Evolutionary conservation across 2,329 filamentous ascomycete genomes (phyloP).

Genomic region (Stagonosporopsis chrysanthemi): DNA sequence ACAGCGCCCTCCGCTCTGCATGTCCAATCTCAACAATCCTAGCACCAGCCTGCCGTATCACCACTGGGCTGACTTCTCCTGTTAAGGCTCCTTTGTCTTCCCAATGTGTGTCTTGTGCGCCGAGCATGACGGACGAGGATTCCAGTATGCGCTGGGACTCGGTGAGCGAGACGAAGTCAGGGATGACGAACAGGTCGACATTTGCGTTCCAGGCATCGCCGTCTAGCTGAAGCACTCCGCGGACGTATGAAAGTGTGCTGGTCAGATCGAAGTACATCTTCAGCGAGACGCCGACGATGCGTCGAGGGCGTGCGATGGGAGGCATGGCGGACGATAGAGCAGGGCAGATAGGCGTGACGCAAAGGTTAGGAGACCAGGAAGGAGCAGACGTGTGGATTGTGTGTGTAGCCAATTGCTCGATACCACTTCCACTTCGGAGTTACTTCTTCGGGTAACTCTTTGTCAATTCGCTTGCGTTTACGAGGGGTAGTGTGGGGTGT

Average conservation of each 20-base stretch:
- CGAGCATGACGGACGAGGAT: constrained; percentile 65
- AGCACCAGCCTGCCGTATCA: constrained; percentile 72
- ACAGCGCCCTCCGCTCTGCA: constrained; percentile 76
- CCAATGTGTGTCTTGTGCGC: constrained; percentile 78
- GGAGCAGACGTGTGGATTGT: not conserved
- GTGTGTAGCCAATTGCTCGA: not conserved
- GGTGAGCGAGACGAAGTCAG: constrained; percentile 76
- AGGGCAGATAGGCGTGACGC: not conserved
- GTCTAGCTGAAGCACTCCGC: constrained; percentile 53
- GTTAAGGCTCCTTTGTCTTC: constrained; percentile 77
- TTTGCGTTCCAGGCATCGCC: constrained; percentile 62
- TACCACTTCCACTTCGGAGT: not conserved
- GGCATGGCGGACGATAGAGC: constrained; percentile 31
- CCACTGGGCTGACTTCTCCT: constrained; percentile 75
- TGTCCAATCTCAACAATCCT: constrained; percentile 81
- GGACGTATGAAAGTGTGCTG: constrained; percentile 62
- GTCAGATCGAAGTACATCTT: constrained; percentile 82
- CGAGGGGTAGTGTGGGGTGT: constrained; percentile 14
- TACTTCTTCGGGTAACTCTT: constrained; percentile 8
- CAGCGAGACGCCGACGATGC: constrained; percentile 75
- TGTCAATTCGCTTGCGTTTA: not conserved
- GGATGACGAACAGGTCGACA: constrained; percentile 78
- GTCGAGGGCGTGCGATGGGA: constrained; percentile 56
- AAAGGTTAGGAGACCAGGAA: not conserved
- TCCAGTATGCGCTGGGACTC: constrained; percentile 59